Base-by-base conservation (phyloP, 2,329 filamentous ascomycete genomes). In the Lachnellula hyalina region DNA sequence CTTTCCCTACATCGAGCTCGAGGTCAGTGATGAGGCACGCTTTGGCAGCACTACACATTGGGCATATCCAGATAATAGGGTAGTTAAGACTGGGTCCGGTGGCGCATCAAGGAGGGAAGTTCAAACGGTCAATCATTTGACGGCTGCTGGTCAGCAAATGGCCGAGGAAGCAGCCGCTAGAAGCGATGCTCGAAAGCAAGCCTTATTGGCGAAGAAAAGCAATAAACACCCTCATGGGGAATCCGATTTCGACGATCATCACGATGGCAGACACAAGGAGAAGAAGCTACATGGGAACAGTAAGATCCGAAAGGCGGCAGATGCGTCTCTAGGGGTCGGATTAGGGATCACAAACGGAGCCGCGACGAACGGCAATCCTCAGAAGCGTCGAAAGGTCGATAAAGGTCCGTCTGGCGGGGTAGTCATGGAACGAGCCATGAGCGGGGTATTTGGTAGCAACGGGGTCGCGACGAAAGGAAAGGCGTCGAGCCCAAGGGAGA, bases 21-120 rank as follows among this genome's bases (percentile, higher is more conserved):
- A 99, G 71, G 90, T 99, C 67, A 96, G 90, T 72, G 91, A 96
- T 58, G 91, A 97, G 72, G 90, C 94, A 52, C 90, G 95, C 72
- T 86, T 91, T 75, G 94, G 95, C 50, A 97, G 91, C 73, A 81
- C 85, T 56, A 89, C 84, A 51, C 94, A 99, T 71, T 99, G 94
- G 94, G 94, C 93, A 48, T 97, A 97, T 70, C 88, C 89, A 19
- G 89, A 93, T 65, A 90, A 90, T 67, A 87, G 93, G 61, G 80
- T 84, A 35, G 75, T 75, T 35, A 80, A 80, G 64, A 75, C 79
- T n/a, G 76, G 82, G 23, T 79, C 84, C 45, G 84, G 85, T 34
- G 89, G 95, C 68, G 80, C 87, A 25, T 85, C 87, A 47, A 81
- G 90, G 57, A 83, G 90, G 60, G 91, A 96, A 67, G 88, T 87